Evolutionary conservation across 2,329 filamentous ascomycete genomes (phyloP).

Genomic region (Talaromyces sp.): DNA sequence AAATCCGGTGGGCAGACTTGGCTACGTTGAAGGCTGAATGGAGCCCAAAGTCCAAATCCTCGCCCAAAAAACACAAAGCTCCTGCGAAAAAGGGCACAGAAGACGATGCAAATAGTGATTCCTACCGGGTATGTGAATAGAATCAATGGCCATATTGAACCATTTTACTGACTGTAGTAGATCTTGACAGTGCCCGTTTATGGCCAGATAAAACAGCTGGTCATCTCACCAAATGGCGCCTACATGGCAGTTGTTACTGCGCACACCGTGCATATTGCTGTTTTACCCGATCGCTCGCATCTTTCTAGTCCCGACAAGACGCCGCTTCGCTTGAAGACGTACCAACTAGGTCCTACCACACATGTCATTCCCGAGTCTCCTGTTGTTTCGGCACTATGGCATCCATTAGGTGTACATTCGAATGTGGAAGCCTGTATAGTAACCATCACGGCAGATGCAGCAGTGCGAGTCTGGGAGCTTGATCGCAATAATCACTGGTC

Average conservation of each 20-base stretch:
- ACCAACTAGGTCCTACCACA: slow-evolving; percentile 85
- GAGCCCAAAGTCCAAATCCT: slow-evolving; percentile 38
- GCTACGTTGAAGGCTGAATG: slow-evolving; percentile 67
- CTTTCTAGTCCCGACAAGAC: slow-evolving; percentile 65
- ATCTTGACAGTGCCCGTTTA: slow-evolving; percentile 72
- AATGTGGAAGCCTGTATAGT: slow-evolving; percentile 72
- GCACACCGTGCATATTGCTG: slow-evolving; percentile 81
- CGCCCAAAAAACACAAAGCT: slow-evolving; percentile 26
- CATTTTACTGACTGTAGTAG: slow-evolving; percentile 41
- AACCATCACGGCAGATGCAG: slow-evolving; percentile 82
- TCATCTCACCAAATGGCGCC: slow-evolving; percentile 76
- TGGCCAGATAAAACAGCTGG: slow-evolving; percentile 77
- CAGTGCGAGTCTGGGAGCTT: slow-evolving; percentile 86
- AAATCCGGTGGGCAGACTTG: slow-evolving; percentile 88
- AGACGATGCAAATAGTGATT: slow-evolving; percentile 32
- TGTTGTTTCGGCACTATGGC: slow-evolving; percentile 81
- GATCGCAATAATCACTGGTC: slow-evolving; percentile 80
- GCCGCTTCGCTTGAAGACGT: slow-evolving; percentile 75
- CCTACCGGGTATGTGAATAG: slow-evolving; percentile 29
- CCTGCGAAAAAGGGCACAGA: slow-evolving; percentile 23
- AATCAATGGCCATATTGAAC: slow-evolving; percentile 3
- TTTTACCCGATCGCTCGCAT: slow-evolving; percentile 77
- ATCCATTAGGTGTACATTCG: slow-evolving; percentile 71
- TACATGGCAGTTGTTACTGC: slow-evolving; percentile 81
- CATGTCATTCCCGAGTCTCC: slow-evolving; percentile 83